Conservation (phyloP, 2,329 filamentous ascomycete species). For the Fusarium bactridioides region DNA sequence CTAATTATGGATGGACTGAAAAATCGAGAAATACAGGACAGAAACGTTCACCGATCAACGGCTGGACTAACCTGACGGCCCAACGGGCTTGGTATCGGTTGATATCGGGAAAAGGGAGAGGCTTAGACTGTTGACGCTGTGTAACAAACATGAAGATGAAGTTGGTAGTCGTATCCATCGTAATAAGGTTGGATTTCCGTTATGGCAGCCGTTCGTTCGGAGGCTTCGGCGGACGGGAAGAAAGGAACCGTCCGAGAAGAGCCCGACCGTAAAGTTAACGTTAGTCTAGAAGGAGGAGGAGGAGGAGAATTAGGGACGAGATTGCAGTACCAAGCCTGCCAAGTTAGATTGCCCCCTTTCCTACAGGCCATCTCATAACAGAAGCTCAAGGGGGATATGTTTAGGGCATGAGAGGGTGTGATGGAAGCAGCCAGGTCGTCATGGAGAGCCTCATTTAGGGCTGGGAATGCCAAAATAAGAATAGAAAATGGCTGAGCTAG, state of each 20-base stretch:
- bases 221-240: conserved; percentile 32
- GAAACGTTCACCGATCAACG: not conserved
- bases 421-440: conserved; percentile 18
- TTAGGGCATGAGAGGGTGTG: conserved; percentile 1
- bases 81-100: not conserved
- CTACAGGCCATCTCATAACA: not conserved
- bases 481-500: not conserved
- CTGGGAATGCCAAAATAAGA: conserved; percentile 19
- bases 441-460: conserved; percentile 24
- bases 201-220: conserved; percentile 31
- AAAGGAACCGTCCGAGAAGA: conserved; percentile 29
- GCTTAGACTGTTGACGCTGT: not conserved
- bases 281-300: not conserved
- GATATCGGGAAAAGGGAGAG: not conserved
- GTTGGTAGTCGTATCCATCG: conserved; percentile 6
- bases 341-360: conserved; percentile 1
- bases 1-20: not conserved
- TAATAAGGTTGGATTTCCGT: conserved; percentile 22
- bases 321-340: not conserved
- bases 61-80: not conserved
- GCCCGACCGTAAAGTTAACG: conserved; percentile 19
- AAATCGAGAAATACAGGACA: not conserved
- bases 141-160: conserved; percentile 23
- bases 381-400: not conserved
- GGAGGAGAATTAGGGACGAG: not conserved